Evolutionary conservation across 805 yeast genomes (phyloP), one percentile per base, ranked within the genome.

Genomic region (Wickerhamiella vanderwaltii): DNA sequence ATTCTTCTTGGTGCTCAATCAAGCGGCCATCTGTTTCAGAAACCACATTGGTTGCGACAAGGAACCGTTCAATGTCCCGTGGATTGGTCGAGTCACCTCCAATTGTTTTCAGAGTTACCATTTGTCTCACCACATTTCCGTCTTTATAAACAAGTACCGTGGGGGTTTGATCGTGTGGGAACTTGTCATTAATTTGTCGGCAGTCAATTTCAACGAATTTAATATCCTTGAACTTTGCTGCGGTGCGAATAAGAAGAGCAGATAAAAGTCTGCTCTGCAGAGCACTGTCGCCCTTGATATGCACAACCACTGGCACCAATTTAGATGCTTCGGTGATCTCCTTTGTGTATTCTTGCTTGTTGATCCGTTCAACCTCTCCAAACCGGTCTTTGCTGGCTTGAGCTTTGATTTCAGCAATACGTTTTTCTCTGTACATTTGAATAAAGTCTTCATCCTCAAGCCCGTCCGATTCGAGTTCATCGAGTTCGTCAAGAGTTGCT

Each of bases 201-300:
- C 83, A 95, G n/a, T 82, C 79, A 37, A 91, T 91, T 51, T 91
- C 95, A 32, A 85, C 88, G 56, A 91, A 82, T 60, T 91, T 91
- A 51, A 88, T 62, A 54, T 91, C 95, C 17, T 74, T 72, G 57
- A 74, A 88, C 53, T 74, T 79, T 1, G 62, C 55, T 0, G 97
- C 91, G 12, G 75, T 57, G 12, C 68, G 61, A 9, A 56, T 54
- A 49, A 81, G 67, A n/a, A 84, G 54, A 2, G 75, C 69, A 0
- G 75, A 62, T 35, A 88, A 63, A 9, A 87, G 62, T 46, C 94
- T 69, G 35, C 91, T 78, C 59, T 86, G 95, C 20, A 80, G 58
- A 3, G 56, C 53, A 15, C 55, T 74, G 44, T 74, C 76, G 32
- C 77, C 63, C 2, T 94, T 68, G 62, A 88, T 67, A 57, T 87